Evolutionary conservation across 805 yeast species (phyloP), one percentile per base, ranked within the genome.

Genomic region (Yamadazyma ubonensis): DNA sequence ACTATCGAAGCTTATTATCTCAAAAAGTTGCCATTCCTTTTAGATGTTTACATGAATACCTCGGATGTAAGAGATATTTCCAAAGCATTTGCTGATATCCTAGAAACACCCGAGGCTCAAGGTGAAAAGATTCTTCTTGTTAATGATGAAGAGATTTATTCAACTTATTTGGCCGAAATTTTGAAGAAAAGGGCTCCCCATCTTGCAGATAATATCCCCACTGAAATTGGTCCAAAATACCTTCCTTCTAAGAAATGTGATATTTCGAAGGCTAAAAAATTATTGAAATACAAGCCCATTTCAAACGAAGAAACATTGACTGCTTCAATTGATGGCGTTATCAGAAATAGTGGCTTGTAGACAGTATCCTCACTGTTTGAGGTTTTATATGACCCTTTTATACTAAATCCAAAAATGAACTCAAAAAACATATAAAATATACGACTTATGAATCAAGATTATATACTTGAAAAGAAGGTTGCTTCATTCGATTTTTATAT

Each of bases 41-140:
- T 29, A 4, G 21, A 34, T 12, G n/a, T 17, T 14, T 36, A 26
- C 16, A 18, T 23, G 12, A 14, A 27, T 11, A 10, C 29, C 8
- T 29, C 45, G 11, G 42, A 42, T 27, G 42, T 34, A 5, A 25
- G 39, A 17, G 45, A 42, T 12, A 15, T 42, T 21, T 32, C 42
- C 3, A 20, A 25, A 11, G 38, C 41, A 12, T 38, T 29, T 11
- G 33, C 27, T 4, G 34, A 12, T 8, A 26, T 35, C 11, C 9
- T 20, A 4, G 39, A 38, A 15, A 16, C 2, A 1, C 14, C 21
- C 5, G 38, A 39, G 23, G 28, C 41, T 6, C 36, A 32, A 8
- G 43, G 41, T 21, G 36, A 43, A 36, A 35, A 36, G 29, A 27
- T 38, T 15, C 22, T 43, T 23, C 10, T 43, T 10, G 16, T 19